Conservation (phyloP, 2,329 filamentous ascomycete species). For the Colletotrichum theobromicola region DNA sequence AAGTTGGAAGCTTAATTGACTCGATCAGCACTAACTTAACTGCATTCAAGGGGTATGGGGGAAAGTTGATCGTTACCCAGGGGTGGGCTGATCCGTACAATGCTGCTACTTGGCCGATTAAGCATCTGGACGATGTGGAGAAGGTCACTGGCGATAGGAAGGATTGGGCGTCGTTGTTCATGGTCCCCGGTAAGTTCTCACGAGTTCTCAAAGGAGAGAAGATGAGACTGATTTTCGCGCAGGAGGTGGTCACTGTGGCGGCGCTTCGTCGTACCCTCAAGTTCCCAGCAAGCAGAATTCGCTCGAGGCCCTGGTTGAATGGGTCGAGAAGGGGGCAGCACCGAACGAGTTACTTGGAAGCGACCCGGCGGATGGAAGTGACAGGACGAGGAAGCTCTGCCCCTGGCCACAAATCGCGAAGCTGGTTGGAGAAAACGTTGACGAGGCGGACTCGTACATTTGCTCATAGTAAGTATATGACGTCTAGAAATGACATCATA, state of each 20-base stretch:
- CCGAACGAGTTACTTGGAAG: not conserved
- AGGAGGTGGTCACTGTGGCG: constrained; percentile 9
- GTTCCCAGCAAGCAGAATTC: not conserved
- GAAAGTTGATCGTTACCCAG: not conserved
- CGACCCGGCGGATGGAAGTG: not conserved
- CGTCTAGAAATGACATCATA: not conserved
- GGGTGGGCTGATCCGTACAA: constrained; percentile 1
- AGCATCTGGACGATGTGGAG: constrained; percentile 30
- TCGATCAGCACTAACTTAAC: constrained; percentile 1
- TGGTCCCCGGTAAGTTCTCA: not conserved
- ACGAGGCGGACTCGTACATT: not conserved
- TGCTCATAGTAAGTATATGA: not conserved
- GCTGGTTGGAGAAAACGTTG: not conserved
- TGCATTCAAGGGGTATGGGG: not conserved
- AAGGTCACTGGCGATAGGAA: constrained; percentile 24
- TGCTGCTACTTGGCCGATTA: constrained; percentile 4
- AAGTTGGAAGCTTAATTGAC: constrained; percentile 1
- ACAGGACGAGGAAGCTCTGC: not conserved
- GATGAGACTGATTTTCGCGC: accelerated
- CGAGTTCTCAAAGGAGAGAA: accelerated
- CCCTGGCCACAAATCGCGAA: not conserved
- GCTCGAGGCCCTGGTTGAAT: not conserved
- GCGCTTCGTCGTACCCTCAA: not conserved
- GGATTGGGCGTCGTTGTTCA: not conserved
- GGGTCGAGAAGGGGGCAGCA: not conserved